Evolutionary conservation across 331 rosid species (phyloP).

Genomic region (Dryas integrifolia): DNA sequence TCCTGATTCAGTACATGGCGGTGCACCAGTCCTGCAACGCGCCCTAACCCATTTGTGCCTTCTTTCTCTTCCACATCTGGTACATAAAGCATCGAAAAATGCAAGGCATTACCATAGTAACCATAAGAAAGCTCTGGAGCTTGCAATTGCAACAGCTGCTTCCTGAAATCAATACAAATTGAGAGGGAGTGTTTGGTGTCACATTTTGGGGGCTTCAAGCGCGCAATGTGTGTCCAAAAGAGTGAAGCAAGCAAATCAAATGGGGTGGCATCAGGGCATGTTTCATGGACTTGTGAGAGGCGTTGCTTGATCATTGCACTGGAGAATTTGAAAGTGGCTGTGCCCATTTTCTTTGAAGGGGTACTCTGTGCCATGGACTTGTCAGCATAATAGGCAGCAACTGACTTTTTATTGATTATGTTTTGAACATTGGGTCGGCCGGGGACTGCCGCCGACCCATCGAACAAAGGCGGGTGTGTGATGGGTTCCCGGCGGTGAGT

Average conservation of each 20-base stretch:
- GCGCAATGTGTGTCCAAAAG: conserved; percentile 49
- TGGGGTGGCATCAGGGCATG: conserved; percentile 32
- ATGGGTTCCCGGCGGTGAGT: conserved; percentile 31
- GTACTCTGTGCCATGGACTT: conserved; percentile 24
- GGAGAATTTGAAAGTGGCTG: conserved; percentile 56
- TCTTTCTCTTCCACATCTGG: conserved; percentile 15
- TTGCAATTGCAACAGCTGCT: neutral
- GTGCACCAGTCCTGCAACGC: conserved; percentile 34
- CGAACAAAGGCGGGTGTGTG: conserved; percentile 32
- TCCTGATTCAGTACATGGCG: conserved; percentile 35
- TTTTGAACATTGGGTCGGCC: conserved; percentile 7
- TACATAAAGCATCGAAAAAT: conserved; percentile 43
- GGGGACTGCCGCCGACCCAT: neutral
- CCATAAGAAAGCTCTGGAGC: conserved; percentile 30
- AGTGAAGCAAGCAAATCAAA: conserved; percentile 61
- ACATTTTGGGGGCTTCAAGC: conserved; percentile 22
- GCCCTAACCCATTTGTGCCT: conserved; percentile 10
- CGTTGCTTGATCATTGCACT: conserved; percentile 33
- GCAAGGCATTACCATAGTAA: conserved; percentile 59
- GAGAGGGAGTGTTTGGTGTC: conserved; percentile 35
- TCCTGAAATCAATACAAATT: conserved; percentile 52
- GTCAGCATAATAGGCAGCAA: conserved; percentile 23
- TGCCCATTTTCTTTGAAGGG: conserved; percentile 32
- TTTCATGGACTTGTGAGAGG: conserved; percentile 22
- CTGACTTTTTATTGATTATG: neutral